Conservation (phyloP, 2,329 filamentous ascomycete genomes). For the Drechmeria coniospora region DNA sequence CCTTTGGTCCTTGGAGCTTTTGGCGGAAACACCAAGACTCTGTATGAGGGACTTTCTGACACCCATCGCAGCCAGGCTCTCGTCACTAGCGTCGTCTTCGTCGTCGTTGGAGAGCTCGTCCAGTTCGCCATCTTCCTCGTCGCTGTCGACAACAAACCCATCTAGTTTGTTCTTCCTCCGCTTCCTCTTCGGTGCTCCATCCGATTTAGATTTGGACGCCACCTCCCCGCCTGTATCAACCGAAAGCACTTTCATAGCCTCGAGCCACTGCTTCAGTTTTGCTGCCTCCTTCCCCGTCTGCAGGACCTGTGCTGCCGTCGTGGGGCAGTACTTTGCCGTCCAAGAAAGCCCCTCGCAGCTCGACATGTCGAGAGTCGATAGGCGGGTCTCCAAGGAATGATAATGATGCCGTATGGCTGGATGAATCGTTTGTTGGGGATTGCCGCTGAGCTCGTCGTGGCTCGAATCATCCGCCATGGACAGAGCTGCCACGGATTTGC, state of each 20-base stretch:
- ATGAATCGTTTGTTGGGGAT: constrained; percentile 23
- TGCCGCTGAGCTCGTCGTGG: constrained; percentile 19
- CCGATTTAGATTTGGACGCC: constrained; percentile 12
- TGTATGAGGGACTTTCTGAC: constrained; percentile 40
- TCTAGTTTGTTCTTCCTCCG: constrained; percentile 61
- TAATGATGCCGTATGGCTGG: constrained; percentile 46
- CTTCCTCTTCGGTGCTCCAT: constrained; percentile 36
- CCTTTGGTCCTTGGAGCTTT: constrained; percentile 28
- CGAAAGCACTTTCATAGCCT: constrained; percentile 57
- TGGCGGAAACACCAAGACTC: constrained; percentile 19
- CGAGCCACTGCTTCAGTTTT: constrained; percentile 69
- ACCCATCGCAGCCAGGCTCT: constrained; percentile 22
- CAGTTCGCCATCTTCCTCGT: constrained; percentile 57
- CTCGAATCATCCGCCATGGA: constrained; percentile 9
- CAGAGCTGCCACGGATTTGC: constrained; percentile 9
- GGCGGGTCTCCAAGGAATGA: constrained; percentile 37
- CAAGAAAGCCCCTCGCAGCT: constrained; percentile 60
- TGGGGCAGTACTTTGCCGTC: constrained; percentile 75
- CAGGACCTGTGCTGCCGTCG: constrained; percentile 52
- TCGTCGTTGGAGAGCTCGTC: constrained; percentile 52
- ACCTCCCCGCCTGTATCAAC: constrained; percentile 47
- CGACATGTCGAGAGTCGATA: constrained; percentile 70
- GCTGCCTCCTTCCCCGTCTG: constrained; percentile 56
- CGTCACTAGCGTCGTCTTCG: too few relatives aligned
- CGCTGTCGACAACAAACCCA: constrained; percentile 65